Evolutionary conservation across 140 eudicot species (phyloP), one percentile per base, ranked within the genome.

Genomic region (Ambrosia hybrid): DNA sequence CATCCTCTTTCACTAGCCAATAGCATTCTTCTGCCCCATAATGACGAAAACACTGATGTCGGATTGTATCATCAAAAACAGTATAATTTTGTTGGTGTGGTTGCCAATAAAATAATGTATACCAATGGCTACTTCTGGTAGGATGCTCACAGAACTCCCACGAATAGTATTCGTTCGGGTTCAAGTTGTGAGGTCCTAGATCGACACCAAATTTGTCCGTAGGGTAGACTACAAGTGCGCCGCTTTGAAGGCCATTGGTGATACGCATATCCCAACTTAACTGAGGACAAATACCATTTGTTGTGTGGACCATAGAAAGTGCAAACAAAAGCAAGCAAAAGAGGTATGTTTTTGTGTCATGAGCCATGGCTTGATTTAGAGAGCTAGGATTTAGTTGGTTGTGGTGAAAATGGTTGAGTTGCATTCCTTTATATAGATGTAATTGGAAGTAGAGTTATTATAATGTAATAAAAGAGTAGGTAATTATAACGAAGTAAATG

Each of bases 101-200:
- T 9, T 68, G 15, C 73, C 61, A 68, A 68, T 9, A 68, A 68
- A 68, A 68, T 33, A 51, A 2, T 21, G 73, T 4, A 51, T 48
- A 13, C 38, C 38, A 68, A 3, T 26, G 38, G 6, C 46, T 68
- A 12, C 73, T 68, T 30, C 60, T 57, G 10, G 46, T 39, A 51
- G 33, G 3, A 33, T 68, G 51, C 73, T 68, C 61, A 12, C 73
- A 68, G 6, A 68, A 48, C 5, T 68, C 73, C 73, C 73, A 68
- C 56, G 26, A 36, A 68, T 49, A 68, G 33, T 39, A 26, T 17
- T 51, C 46, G 7, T 51, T 68, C 0, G 61, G 73, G 48, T 3
- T 13, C 57, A 68, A 51, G 73, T 45, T 68, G 13, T 51, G 73
- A 13, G 38, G 38, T 30, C 61, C 71, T 30, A 48, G 13, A 51